Percentiles rank a stretch among this genome's conserved stretches.
phyloP scores from a whole-genome alignment of 176 grass and related monocot species.

The Cocos nucifera region DNA sequence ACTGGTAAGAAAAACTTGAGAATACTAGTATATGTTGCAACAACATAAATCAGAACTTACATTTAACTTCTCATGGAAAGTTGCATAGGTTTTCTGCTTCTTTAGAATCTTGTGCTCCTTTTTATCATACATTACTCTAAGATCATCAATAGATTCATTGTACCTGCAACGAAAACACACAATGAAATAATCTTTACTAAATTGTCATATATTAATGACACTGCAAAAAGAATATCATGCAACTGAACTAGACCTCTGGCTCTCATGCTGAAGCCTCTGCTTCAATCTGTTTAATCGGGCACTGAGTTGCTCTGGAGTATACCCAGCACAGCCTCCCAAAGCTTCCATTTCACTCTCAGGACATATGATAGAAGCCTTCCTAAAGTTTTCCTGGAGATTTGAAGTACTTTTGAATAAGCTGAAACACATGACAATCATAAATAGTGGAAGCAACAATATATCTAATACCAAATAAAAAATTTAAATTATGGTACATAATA shows the following conservation, averaged over 20 bases:
- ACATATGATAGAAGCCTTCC: constrained; percentile 85
- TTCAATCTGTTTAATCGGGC: constrained; percentile 59
- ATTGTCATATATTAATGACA: background rate
- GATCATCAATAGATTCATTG: constrained; percentile 65
- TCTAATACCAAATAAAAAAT: too few relatives aligned
- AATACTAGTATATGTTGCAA: too few relatives aligned
- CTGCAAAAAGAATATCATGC: background rate
- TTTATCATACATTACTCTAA: constrained; percentile 54
- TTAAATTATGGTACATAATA: too few relatives aligned
- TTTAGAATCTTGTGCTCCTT: constrained; percentile 54
- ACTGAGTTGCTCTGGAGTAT: constrained; percentile 62
- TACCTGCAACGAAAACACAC: constrained; percentile 26
- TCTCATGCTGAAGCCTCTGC: constrained; percentile 65
- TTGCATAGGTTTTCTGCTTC: constrained; percentile 60
- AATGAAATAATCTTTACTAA: background rate
- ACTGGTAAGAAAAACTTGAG: too few relatives aligned
- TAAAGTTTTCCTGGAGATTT: constrained; percentile 42
- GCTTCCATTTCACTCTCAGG: constrained; percentile 54
- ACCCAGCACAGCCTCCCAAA: constrained; percentile 43
- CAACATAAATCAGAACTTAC: constrained; percentile 21
- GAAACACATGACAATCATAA: too few relatives aligned
- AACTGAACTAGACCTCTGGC: constrained; percentile 46
- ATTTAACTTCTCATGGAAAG: constrained; percentile 69
- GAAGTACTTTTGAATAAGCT: background rate
- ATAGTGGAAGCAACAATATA: too few relatives aligned